Evolutionary conservation across 2,329 filamentous ascomycete genomes (phyloP).

Genomic region (Rutstroemia sp.): DNA sequence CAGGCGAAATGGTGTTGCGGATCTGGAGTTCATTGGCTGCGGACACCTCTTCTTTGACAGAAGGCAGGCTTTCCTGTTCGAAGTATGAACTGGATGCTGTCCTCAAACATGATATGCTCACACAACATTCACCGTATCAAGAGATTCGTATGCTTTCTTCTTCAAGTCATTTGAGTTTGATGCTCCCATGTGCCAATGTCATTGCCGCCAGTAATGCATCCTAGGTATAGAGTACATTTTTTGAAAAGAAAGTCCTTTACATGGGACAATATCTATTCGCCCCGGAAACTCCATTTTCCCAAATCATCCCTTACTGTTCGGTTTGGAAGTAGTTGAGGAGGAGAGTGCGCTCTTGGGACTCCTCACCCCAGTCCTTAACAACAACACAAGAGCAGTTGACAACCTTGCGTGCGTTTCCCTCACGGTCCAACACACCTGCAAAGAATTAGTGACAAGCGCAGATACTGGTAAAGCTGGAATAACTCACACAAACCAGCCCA

Average conservation of each 20-base stretch:
- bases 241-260: constrained; percentile 17
- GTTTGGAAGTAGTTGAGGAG: constrained; percentile 99
- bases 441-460: constrained; percentile 14
- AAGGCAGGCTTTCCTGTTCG: too few species aligned
- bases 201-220: constrained; percentile 26
- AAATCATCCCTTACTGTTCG: constrained; percentile 49
- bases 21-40: background rate
- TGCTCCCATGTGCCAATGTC: constrained; percentile 25
- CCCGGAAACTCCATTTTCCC: constrained; percentile 24
- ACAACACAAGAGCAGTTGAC: constrained; percentile 99
- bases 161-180: background rate
- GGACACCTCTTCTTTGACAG: too few species aligned
- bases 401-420: constrained; percentile 99
- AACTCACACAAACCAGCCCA: constrained; percentile 98
- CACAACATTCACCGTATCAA: background rate
- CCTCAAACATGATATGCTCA: background rate
- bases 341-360: constrained; percentile 97
- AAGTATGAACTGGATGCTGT: too few species aligned
- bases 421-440: constrained; percentile 91
- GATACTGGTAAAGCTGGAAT: constrained; percentile 11
- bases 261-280: constrained; percentile 26
- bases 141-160: background rate
- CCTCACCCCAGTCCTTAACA: constrained; percentile 99
- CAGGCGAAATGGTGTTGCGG: background rate
- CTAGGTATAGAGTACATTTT: constrained; percentile 28